Percentiles rank a stretch among this genome's conserved stretches.
phyloP scores from a whole-genome alignment of 495 filamentous ascomycete genomes.

The Penicillium odoratum region DNA sequence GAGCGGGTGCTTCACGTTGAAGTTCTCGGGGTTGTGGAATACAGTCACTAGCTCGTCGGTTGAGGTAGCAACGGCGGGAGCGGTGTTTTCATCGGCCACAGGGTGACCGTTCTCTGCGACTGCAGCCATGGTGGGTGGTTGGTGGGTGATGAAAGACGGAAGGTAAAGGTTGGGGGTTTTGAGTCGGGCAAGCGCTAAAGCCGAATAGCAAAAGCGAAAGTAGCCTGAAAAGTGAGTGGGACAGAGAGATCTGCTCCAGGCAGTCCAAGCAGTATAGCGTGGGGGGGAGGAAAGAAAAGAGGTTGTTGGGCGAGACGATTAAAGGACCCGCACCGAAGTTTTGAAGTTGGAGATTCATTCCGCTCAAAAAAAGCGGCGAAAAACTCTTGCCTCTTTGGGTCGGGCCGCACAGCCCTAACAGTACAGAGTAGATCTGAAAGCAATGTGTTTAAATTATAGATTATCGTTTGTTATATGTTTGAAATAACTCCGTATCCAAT shows the following conservation, averaged over 20 bases:
- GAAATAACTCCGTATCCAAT: neutral
- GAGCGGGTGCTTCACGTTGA: slow-evolving; percentile 97
- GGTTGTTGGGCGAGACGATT: slow-evolving; percentile 11
- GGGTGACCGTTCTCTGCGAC: slow-evolving; percentile 43
- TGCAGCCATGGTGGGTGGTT: slow-evolving; percentile 35
- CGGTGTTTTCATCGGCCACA: slow-evolving; percentile 45
- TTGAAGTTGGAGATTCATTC: slow-evolving; percentile 39
- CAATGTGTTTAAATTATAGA: neutral
- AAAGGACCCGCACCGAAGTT: slow-evolving; percentile 31
- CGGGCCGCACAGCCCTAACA: slow-evolving; percentile 20
- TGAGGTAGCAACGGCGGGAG: slow-evolving; percentile 31
- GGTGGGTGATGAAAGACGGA: slow-evolving; percentile 22
- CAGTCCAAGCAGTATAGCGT: slow-evolving; percentile 48
- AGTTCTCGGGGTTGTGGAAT: slow-evolving; percentile 96
- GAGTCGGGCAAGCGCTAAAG: slow-evolving; percentile 35
- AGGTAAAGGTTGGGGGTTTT: slow-evolving; percentile 31
- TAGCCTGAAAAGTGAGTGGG: slow-evolving; percentile 2
- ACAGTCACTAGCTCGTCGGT: slow-evolving; percentile 66
- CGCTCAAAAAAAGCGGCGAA: slow-evolving; percentile 29
- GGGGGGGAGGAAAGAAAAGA: slow-evolving; percentile 18
- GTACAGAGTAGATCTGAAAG: neutral
- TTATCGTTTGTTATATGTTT: neutral
- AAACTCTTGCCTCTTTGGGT: slow-evolving; percentile 41
- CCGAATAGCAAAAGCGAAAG: slow-evolving; percentile 6
- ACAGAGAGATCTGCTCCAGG: slow-evolving; percentile 45